Evolutionary conservation across 495 filamentous ascomycete species (phyloP), one percentile per base, ranked within the genome.

Genomic region (Xylaria longipes): DNA sequence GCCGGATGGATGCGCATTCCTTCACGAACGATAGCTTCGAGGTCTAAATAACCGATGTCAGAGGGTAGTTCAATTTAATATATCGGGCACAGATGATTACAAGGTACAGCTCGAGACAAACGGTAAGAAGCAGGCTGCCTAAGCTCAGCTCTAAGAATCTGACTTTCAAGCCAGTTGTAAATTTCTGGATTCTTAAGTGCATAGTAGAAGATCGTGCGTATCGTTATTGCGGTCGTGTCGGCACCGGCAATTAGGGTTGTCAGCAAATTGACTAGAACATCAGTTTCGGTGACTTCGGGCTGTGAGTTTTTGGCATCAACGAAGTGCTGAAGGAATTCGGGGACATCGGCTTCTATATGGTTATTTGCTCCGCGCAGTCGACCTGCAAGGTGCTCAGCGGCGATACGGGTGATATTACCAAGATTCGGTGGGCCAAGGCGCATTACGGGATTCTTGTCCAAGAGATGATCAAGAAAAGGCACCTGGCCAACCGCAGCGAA

Each of bases 1-100:
- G 82, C 81, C 1, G 87, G 87, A 64, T 86, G 82, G 17, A 87
- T 71, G 29, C 87, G 84, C 35, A 88, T 75, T 14, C 82, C 73
- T 76, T 91, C 88, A 71, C 86, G 85, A 46, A 89, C 80, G 62
- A 84, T 80, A 33, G 86, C 87, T 31, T 86, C 83, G n/a, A 91
- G 83, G 74, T 88, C 46, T 50, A 50, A n/a, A 25, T 11, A 50
- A 1, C 1, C 7, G 46, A 50, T 50, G 46, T 50, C n/a, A 50
- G n/a, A 50, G n/a, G n/a, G 25, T 25, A 2, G 7, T 25, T 22
- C 5, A 50, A 0, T 22, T 50, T 11, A n/a, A 25, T 14, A 1
- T 12, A 11, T 3, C 8, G n/a, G 46, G 46, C 7, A 50, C 9
- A 50, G 46, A 12, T 50, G 20, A 46, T 46, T 50, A 50, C 46